Conservation (phyloP, 345 rosid genomes). For the Melastoma malabathricum region DNA sequence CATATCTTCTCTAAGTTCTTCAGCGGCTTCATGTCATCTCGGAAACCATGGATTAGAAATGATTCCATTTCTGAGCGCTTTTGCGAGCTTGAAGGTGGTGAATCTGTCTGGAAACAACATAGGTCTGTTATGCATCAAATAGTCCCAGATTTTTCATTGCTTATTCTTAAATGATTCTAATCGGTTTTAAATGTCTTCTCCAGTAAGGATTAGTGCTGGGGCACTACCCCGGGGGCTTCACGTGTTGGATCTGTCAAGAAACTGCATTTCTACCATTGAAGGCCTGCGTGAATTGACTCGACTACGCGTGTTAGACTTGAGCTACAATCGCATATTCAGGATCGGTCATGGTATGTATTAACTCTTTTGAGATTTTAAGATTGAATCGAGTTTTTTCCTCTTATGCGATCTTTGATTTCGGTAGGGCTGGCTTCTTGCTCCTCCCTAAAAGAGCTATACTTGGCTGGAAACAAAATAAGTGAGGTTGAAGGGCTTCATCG, state of each 20-base stretch:
- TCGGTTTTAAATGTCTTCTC: not conserved
- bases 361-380: not conserved
- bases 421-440: slow-evolving; percentile 91
- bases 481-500: slow-evolving; percentile 98
- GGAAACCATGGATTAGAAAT: slow-evolving; percentile 55
- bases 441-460: slow-evolving; percentile 78
- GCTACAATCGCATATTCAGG: slow-evolving; percentile 75
- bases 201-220: slow-evolving; percentile 76
- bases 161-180: not conserved
- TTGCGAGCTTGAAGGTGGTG: slow-evolving; percentile 60
- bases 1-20: slow-evolving; percentile 50
- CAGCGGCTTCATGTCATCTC: slow-evolving; percentile 66
- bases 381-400: slow-evolving; percentile 1
- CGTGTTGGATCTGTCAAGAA: slow-evolving; percentile 61
- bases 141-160: slow-evolving; percentile 2
- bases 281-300: slow-evolving; percentile 89
- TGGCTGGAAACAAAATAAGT: slow-evolving; percentile 88
- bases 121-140: slow-evolving; percentile 29
- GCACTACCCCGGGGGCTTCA: slow-evolving; percentile 95
- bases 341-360: slow-evolving; percentile 70
- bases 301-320: slow-evolving; percentile 80
- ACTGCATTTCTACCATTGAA: slow-evolving; percentile 69
- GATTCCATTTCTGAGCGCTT: slow-evolving; percentile 75
- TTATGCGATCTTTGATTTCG: not conserved
- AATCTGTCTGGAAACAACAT: slow-evolving; percentile 83